Base-by-base conservation (phyloP, 2,329 filamentous ascomycete species). In the Geoglossum cookeanum region DNA sequence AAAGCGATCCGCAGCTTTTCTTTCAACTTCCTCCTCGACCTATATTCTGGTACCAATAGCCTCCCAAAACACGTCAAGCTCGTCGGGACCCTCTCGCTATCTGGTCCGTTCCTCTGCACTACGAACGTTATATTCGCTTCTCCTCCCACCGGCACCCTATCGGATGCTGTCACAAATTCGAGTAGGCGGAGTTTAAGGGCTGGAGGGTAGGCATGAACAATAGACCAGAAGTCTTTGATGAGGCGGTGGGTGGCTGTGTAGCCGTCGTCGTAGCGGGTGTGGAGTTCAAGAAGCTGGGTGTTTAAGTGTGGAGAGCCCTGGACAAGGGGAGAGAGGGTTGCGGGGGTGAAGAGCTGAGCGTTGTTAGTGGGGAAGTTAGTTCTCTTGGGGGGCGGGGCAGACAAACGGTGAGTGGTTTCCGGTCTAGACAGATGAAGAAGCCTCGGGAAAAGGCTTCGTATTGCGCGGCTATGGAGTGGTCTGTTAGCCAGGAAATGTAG, bases 21-120 rank as follows among this genome's bases (percentile, higher is more conserved):
- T 67, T 76, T 76, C 65, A 98, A 67, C 39, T 85, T 79, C 59
- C 85, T 81, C 65, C 75, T 79, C 44, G 79, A 79, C 57, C 72
- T 76, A 68, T 97, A 98, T 69, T 90, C 83, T 1, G 92, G 92
- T 60, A 98, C 69, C 61, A 94, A 71, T 51, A 98, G 70, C 53
- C 86, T 90, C 1, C 91, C 88, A 71, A 95, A 97, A 69, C 92
- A 98, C 0, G 92, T 98, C 65, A 89, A 84, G 60, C 87, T 91
- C 4, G 85, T 94, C 3, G 92, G 92, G 63, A 98, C 67, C 62
- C 72, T 68, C 60, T 73, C 68, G 62, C 77, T 76, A 60, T 77
- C 84, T 57, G 81, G 75, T 15, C 86, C 81, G 65, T 89, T 88
- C 64, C 79, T 81, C 69, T 91, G 85, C 48, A 98, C 77, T 13